Conservation (phyloP, 2,329 filamentous ascomycete species). For the Clarireedia homoeocarpa region DNA sequence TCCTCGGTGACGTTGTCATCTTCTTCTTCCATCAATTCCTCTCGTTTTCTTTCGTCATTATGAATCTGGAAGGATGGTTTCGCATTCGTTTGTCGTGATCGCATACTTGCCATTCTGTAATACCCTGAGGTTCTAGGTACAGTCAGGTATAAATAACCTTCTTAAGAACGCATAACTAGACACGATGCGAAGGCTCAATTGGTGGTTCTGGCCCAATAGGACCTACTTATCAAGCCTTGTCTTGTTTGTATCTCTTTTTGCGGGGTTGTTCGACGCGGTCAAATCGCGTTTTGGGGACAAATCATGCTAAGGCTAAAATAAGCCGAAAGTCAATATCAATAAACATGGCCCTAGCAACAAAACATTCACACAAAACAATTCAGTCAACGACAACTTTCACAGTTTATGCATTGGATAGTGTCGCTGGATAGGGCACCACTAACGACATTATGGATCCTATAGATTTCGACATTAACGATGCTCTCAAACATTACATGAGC, state of each 20-base stretch:
- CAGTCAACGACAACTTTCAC: background rate
- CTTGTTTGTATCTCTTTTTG: background rate
- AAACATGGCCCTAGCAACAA: slow-evolving; percentile 7
- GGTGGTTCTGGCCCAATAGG: background rate
- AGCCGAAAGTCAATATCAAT: slow-evolving; percentile 10
- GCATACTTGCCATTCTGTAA: slow-evolving; percentile 23
- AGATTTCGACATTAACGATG: slow-evolving; percentile 92
- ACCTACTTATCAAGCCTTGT: background rate
- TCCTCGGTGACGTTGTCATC: slow-evolving; percentile 31
- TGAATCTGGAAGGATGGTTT: slow-evolving; percentile 34
- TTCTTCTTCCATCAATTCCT: slow-evolving; percentile 28
- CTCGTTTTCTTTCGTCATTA: slow-evolving; percentile 31
- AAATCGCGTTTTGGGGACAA: slow-evolving; percentile 1
- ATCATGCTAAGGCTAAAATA: background rate
- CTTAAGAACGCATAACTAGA: background rate
- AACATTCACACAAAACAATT: background rate
- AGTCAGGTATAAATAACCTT: slow-evolving; percentile 4
- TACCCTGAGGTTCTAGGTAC: background rate
- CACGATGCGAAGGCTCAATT: background rate
- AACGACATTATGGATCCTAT: slow-evolving; percentile 56
- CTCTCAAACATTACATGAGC: slow-evolving; percentile 93
- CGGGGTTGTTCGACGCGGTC: slow-evolving; percentile 7
- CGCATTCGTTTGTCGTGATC: slow-evolving; percentile 20
- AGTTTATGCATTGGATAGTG: slow-evolving; percentile 6
- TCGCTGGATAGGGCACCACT: background rate